Base-by-base conservation (phyloP, 1,284 basidiomycete genomes). In the Rhodotorula sp. region DNA sequence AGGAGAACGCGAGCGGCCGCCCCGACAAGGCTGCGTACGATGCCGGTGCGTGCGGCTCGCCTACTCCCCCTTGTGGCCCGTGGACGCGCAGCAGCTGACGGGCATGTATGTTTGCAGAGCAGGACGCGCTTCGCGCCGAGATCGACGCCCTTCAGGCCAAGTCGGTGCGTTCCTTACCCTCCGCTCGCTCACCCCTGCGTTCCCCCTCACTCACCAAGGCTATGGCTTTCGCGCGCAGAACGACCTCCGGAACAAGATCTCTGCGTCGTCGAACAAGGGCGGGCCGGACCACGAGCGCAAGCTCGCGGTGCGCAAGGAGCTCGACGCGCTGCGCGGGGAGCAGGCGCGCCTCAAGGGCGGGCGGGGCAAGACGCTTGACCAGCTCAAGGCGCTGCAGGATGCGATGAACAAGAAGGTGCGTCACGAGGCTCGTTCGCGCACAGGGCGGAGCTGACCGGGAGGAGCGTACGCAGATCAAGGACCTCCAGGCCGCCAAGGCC, bases 351-450 rank as follows among this genome's bases (percentile, higher is more conserved):
- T 84, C 84, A 98, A 97, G 85, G 83, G 82, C 56, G 86, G 88
- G 29, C 86, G 95, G 71, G 84, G 85, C 44, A 94, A 92, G 84
- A 85, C 91, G 61, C 82, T 90, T 59, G 93, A 95, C 66, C 91
- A 97, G 82, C 83, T 98, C 74, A 92, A 92, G 80, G 79, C 86
- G 37, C 80, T 95, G 64, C 89, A 97, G 81, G 95, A 97, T 27
- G 84, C 81, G 57, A 86, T 96, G 64, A 85, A 88, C 79, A 92
- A 91, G 84, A 97, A 94, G 87, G 92, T 91, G 70, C 59, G 83
- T 73, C 27, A 22, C 27, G 7, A 12, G 12, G 27, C 27, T 12
- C 3, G 10, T 13, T 53, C 13, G 17, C 17, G 29, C 29, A 25
- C 19, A 7, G 46, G 46, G 46, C 12, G 29, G 29, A 15, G 51